A percentile compares a stretch with the other conserved stretches of the same genome.
phyloP scores from a whole-genome alignment of 305 asterid genomes.

The Fraxinus dipetala region DNA sequence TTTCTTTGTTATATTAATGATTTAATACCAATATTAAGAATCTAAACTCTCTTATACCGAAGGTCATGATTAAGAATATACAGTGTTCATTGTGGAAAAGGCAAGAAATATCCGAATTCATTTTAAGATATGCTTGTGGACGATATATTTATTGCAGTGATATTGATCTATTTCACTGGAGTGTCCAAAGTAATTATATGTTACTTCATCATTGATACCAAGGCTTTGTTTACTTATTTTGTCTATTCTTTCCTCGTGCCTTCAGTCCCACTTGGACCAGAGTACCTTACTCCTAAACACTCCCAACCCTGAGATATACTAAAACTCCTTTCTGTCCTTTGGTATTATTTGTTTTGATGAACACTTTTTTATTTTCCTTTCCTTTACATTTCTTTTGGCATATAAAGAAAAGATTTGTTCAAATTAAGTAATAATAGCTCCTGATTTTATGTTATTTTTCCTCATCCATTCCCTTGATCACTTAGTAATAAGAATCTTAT shows the following conservation, averaged over 20 bases:
- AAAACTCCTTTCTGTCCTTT: neutral
- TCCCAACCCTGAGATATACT: neutral
- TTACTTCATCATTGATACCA: neutral
- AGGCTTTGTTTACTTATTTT: neutral
- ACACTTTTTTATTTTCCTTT: neutral
- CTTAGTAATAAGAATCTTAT: neutral
- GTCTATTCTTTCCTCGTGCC: neutral
- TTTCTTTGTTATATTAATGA: constrained; percentile 3
- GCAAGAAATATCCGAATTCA: neutral
- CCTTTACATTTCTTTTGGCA: neutral
- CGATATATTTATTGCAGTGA: neutral
- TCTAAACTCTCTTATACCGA: neutral
- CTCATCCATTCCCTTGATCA: neutral
- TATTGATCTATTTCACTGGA: too few relatives aligned
- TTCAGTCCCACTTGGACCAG: neutral
- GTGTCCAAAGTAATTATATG: neutral
- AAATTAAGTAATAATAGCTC: neutral
- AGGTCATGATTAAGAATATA: neutral
- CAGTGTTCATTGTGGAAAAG: neutral
- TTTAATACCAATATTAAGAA: neutral
- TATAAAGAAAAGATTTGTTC: neutral
- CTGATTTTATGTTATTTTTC: neutral
- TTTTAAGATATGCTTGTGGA: neutral
- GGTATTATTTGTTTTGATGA: neutral
- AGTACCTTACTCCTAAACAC: neutral